phyloP scores from a whole-genome alignment of 495 filamentous ascomycete genomes.

The Neurospora sublineolata region DNA sequence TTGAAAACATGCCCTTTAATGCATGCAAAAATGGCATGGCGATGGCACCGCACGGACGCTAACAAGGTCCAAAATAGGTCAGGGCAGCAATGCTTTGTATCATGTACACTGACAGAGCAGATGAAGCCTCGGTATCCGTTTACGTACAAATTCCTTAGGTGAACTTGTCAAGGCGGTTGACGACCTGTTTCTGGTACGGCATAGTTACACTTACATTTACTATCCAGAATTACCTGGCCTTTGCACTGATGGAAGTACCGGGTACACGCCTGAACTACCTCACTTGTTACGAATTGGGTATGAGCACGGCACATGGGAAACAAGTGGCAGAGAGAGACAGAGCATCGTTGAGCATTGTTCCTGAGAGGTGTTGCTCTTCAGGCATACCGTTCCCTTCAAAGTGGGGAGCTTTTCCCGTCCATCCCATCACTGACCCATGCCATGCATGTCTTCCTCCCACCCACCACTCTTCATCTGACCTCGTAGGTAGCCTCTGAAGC shows the following conservation, averaged over 20 bases:
- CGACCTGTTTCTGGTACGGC: neutral
- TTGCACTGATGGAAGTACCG: neutral
- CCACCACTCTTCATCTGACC: neutral
- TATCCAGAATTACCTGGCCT: neutral
- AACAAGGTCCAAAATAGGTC: neutral
- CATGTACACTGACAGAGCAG: neutral
- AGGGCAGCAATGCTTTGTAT: neutral
- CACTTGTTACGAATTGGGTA: neutral
- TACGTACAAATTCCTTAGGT: neutral
- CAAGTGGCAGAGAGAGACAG: neutral
- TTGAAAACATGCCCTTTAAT: neutral
- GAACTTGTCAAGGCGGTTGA: neutral
- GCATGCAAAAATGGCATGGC: neutral
- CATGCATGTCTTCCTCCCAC: neutral
- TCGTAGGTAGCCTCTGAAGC: neutral
- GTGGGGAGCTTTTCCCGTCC: neutral
- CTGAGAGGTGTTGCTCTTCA: neutral
- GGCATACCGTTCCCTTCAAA: neutral
- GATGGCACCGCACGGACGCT: neutral
- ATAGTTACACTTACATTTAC: neutral
- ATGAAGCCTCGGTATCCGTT: neutral
- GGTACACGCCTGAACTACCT: neutral
- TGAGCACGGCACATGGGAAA: neutral
- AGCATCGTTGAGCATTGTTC: neutral
- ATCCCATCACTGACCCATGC: neutral